Percentiles rank a stretch among this genome's conserved stretches.
Conservation (phyloP, 2,329 filamentous ascomycete genomes). For the Basipetospora chlamydospora region DNA sequence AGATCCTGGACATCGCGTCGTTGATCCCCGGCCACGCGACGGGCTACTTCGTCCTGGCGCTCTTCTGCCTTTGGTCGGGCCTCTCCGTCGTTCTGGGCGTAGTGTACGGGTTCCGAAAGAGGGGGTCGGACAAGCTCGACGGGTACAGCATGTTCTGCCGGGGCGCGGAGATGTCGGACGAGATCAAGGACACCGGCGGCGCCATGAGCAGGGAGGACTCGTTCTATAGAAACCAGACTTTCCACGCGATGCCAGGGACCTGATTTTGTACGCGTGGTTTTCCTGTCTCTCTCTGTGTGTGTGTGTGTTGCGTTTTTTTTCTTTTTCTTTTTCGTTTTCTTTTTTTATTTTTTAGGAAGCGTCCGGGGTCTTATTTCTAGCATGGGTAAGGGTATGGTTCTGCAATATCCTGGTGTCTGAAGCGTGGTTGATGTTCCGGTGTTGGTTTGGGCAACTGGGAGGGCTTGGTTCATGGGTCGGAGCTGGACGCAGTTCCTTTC, state of each 20-base stretch:
- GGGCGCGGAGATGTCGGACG: background rate
- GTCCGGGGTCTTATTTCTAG: too few relatives aligned
- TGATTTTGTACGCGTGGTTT: too few relatives aligned
- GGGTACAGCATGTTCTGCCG: background rate
- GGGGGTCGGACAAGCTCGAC: constrained; percentile 1
- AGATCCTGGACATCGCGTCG: background rate
- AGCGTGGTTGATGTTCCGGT: too few relatives aligned
- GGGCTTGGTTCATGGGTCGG: too few relatives aligned
- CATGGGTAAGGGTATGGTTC: too few relatives aligned
- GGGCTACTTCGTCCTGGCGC: background rate
- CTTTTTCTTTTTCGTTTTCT: too few relatives aligned
- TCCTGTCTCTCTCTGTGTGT: too few relatives aligned
- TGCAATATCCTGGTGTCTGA: too few relatives aligned
- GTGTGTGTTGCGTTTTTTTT: too few relatives aligned
- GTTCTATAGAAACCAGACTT: background rate
- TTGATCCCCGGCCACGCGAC: background rate
- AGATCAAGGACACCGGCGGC: background rate
- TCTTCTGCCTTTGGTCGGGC: background rate
- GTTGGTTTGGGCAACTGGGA: too few relatives aligned
- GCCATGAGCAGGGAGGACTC: background rate
- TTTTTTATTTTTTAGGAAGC: too few relatives aligned
- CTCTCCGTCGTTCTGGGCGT: background rate
- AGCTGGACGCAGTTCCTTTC: too few relatives aligned
- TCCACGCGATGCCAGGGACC: background rate
- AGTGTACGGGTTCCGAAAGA: constrained; percentile 2